These are phyloP conservation scores for Russula sp. DNA, from an alignment of 768 basidiomycete genomes.

Conservation along the genomic window DNA sequence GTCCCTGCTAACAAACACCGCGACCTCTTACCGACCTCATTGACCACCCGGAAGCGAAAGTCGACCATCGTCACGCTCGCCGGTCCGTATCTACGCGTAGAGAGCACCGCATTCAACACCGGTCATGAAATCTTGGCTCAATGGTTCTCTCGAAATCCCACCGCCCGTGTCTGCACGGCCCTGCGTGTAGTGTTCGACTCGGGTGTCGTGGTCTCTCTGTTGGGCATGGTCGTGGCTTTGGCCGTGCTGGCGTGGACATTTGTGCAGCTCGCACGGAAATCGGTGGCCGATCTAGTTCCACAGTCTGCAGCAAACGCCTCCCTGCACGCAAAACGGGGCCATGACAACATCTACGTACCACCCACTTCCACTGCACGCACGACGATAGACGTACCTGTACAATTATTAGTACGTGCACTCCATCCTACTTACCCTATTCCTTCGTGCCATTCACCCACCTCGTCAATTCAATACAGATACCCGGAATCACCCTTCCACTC, in stretches of 20 bases:
- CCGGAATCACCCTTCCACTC: conserved; percentile 76
- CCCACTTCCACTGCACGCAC: not conserved
- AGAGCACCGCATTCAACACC: conserved; percentile 18
- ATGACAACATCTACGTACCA: not conserved
- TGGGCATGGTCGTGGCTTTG: conserved; percentile 12
- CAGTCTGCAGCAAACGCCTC: not conserved
- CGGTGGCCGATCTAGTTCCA: not conserved
- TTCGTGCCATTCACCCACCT: not conserved
- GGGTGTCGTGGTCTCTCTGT: conserved; percentile 4
- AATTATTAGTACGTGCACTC: conserved; percentile 14
- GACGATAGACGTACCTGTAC: conserved; percentile 4
- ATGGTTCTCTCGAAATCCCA: not conserved
- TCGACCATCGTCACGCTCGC: conserved; percentile 6
- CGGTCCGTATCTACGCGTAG: conserved; percentile 9
- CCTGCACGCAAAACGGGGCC: not conserved
- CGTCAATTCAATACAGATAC: conserved; percentile 44
- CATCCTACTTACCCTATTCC: not conserved
- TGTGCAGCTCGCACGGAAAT: conserved; percentile 10
- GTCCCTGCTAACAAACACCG: not conserved
- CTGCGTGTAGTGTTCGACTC: conserved; percentile 32
- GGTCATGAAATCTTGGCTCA: conserved; percentile 5
- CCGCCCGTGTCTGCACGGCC: conserved; percentile 20
- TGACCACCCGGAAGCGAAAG: not conserved
- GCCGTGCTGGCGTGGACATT: conserved; percentile 16
- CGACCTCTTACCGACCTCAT: not conserved